Evolutionary conservation across 2,329 filamentous ascomycete species (phyloP).

Genomic region (Monosporascus sp.): DNA sequence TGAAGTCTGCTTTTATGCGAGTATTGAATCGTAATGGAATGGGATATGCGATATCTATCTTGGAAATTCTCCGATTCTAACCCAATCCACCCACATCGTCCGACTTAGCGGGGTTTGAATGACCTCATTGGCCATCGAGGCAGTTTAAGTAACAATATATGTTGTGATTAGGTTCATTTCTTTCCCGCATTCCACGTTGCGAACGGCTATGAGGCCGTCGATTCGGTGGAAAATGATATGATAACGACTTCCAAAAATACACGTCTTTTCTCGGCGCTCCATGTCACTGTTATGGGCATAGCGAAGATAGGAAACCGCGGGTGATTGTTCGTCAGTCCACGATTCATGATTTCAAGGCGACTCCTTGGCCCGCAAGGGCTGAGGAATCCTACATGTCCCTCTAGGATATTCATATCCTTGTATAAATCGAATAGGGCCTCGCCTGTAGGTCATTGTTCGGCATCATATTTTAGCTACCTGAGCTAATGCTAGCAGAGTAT

Average conservation of each 20-base stretch:
- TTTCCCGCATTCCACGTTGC: too few species aligned
- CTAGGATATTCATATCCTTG: not conserved
- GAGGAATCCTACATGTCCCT: not conserved
- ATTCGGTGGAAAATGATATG: too few species aligned
- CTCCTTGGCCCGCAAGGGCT: not conserved
- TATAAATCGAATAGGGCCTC: not conserved
- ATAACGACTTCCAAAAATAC: too few species aligned
- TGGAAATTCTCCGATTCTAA: too few species aligned
- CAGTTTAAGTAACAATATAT: slow-evolving; percentile 10
- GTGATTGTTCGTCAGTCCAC: not conserved
- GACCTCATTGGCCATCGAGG: slow-evolving; percentile 12
- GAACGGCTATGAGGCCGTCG: too few species aligned
- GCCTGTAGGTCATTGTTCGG: not conserved
- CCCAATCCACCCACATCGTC: not conserved
- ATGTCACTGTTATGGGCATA: not conserved
- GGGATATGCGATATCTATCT: too few species aligned
- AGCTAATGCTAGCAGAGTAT: not conserved
- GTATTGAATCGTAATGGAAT: too few species aligned
- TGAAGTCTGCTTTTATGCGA: too few species aligned
- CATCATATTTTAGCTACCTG: not conserved
- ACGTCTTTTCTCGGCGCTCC: too few species aligned
- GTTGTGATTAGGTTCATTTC: not conserved
- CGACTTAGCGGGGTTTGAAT: slow-evolving; percentile 4
- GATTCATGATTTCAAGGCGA: not conserved
- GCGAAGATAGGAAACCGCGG: not conserved